phyloP scores from a whole-genome alignment of 345 rosid species.

The Arabis alpina region DNA sequence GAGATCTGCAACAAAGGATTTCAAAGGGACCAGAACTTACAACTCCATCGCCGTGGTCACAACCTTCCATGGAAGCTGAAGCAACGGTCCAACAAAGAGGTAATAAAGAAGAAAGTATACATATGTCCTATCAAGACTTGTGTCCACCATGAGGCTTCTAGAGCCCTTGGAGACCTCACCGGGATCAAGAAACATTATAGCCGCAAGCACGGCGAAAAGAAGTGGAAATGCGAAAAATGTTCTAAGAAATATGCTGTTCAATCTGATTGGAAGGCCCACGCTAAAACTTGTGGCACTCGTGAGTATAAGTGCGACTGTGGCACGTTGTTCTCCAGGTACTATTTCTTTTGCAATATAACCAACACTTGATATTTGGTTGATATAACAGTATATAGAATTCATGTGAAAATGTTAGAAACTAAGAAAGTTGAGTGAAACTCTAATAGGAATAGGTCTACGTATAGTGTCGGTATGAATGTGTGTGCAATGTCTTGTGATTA shows the following conservation, averaged over 20 bases:
- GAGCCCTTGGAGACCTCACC: conserved; percentile 95
- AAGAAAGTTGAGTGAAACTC: conserved; percentile 10
- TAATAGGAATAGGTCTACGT: conserved; percentile 14
- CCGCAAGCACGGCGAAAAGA: conserved; percentile 95
- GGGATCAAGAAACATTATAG: conserved; percentile 95
- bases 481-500: conserved; percentile 30
- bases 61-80: conserved; percentile 95
- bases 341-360: background rate
- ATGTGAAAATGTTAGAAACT: conserved; percentile 20
- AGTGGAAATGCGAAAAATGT: conserved; percentile 96
- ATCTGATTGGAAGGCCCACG: conserved; percentile 98
- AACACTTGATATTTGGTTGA: conserved; percentile 13
- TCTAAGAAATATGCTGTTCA: conserved; percentile 97
- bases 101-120: conserved; percentile 74
- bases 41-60: conserved; percentile 95
- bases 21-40: conserved; percentile 95
- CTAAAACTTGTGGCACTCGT: conserved; percentile 93
- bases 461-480: conserved; percentile 30
- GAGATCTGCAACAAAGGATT: conserved; percentile 98
- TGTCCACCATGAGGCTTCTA: conserved; percentile 82
- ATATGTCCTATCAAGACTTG: conserved; percentile 92
- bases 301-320: conserved; percentile 98
- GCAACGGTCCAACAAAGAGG: conserved; percentile 75
- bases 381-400: background rate
- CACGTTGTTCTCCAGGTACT: conserved; percentile 88